Evolutionary conservation across 768 basidiomycete genomes (phyloP).

Genomic region (Trametes cingulata): DNA sequence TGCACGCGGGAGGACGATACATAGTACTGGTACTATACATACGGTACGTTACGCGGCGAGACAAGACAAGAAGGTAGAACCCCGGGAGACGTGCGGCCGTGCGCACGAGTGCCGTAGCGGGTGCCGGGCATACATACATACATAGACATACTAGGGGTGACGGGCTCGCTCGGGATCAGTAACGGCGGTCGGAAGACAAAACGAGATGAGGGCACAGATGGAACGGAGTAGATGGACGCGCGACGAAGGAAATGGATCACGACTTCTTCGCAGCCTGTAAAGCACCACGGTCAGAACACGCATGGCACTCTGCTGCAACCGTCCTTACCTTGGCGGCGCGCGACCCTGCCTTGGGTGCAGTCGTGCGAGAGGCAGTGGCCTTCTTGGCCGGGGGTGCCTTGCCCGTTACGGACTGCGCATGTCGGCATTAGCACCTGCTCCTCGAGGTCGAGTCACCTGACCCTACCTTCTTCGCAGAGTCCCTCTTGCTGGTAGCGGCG

Average conservation of each 20-base stretch:
- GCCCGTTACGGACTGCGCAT: slow-evolving; percentile 20
- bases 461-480: slow-evolving; percentile 63
- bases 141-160: slow-evolving; percentile 12
- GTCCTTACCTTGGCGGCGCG: slow-evolving; percentile 12
- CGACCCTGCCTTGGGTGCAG: slow-evolving; percentile 8
- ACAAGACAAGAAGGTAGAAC: not conserved
- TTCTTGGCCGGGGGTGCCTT: slow-evolving; percentile 17
- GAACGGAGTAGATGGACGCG: not conserved
- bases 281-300: not conserved
- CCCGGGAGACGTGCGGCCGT: not conserved
- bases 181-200: not conserved
- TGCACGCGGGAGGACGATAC: not conserved
- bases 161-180: not conserved
- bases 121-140: slow-evolving; percentile 13
- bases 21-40: slow-evolving; percentile 12
- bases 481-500: slow-evolving; percentile 45
- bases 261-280: slow-evolving; percentile 15
- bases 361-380: slow-evolving; percentile 2
- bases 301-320: not conserved
- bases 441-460: not conserved
- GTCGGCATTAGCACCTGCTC: not conserved
- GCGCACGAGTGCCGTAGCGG: not conserved
- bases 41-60: not conserved
- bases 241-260: not conserved
- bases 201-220: slow-evolving; percentile 1